Conservation (phyloP, 345 rosid genomes). For the Camelina laxa region DNA sequence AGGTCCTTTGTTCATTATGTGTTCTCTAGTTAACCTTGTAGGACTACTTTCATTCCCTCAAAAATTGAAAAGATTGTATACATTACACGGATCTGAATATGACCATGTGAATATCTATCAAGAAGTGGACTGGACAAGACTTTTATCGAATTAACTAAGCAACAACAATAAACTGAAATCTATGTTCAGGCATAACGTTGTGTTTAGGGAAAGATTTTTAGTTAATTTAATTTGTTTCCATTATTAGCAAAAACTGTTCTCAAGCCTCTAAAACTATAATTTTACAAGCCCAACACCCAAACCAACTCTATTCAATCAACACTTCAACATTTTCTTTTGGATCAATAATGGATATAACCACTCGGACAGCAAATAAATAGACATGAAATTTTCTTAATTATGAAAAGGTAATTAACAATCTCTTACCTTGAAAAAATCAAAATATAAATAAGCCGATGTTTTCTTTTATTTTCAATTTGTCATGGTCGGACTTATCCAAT, state of each 20-base stretch:
- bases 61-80: conserved; percentile 21
- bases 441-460: neutral
- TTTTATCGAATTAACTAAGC: conserved; percentile 20
- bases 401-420: neutral
- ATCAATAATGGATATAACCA: neutral
- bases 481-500: neutral
- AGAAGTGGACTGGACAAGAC: conserved; percentile 20
- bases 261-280: neutral
- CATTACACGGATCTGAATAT: conserved; percentile 1
- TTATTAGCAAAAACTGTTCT: neutral
- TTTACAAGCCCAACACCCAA: neutral
- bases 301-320: too few species aligned
- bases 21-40: conserved; percentile 15
- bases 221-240: neutral
- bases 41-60: conserved; percentile 4
- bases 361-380: neutral
- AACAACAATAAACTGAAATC: neutral
- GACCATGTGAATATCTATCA: conserved; percentile 32
- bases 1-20: conserved; percentile 11
- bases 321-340: neutral
- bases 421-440: neutral
- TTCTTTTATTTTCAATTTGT: neutral
- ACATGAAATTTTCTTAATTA: neutral
- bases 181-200: neutral
- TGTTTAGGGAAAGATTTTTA: neutral